These are phyloP conservation scores for Tolypocladium album DNA, from an alignment of 2,329 filamentous ascomycete genomes.

Conservation along the genomic window DNA sequence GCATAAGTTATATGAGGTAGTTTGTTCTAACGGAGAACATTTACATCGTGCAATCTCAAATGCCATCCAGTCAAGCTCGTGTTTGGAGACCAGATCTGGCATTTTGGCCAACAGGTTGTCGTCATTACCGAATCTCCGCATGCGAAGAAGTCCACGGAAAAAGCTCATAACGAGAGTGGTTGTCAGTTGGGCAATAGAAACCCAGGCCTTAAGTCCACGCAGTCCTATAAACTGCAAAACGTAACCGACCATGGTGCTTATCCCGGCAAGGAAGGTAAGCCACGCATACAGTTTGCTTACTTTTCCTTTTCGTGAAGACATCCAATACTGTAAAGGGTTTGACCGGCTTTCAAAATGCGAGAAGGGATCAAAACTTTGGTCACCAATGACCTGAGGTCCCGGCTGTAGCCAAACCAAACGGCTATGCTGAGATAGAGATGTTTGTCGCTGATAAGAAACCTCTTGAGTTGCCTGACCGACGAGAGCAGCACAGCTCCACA, in stretches of 20 bases:
- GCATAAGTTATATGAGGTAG: not conserved
- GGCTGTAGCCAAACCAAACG: constrained; percentile 11
- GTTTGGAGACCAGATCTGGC: constrained; percentile 5
- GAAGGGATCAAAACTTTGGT: constrained; percentile 13
- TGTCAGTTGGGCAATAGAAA: constrained; percentile 10
- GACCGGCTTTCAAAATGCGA: constrained; percentile 5
- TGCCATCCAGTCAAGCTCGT: constrained; percentile 14
- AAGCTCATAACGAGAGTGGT: constrained; percentile 9
- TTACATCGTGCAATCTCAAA: constrained; percentile 4
- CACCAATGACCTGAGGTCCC: constrained; percentile 10
- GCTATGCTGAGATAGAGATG: not conserved
- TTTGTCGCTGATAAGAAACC: constrained; percentile 1
- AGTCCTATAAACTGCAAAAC: constrained; percentile 11
- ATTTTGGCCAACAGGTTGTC: constrained; percentile 6
- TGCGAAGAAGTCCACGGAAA: constrained; percentile 7
- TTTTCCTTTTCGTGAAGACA: constrained; percentile 2
- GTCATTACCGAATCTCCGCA: constrained; percentile 5
- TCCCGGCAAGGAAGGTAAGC: constrained; percentile 1
- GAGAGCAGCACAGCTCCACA: constrained; percentile 11
- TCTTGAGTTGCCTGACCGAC: constrained; percentile 10
- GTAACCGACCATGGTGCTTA: constrained; percentile 4
- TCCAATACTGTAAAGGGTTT: constrained; percentile 2
- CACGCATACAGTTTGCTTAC: not conserved
- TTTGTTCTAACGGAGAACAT: not conserved
- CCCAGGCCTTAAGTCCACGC: constrained; percentile 9